Percentiles rank a stretch among this genome's conserved stretches.
These are phyloP conservation scores for Diversispora eburnea DNA, from an alignment of 192 early-diverging fungal species.

Conservation along the genomic window DNA sequence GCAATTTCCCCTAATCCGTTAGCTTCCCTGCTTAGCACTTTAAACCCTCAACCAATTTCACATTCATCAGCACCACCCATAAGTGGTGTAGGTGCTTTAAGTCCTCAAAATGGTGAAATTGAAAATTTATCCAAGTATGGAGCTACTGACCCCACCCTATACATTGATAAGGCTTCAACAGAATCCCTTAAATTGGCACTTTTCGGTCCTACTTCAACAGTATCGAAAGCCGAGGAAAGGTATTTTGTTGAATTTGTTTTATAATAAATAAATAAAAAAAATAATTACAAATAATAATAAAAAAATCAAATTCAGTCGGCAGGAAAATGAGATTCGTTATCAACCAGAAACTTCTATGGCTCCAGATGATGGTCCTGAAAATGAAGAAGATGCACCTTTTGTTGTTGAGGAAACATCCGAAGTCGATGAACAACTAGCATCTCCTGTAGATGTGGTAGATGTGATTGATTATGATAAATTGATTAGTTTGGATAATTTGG, in stretches of 20 bases:
- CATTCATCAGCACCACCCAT: background rate
- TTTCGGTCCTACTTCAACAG: constrained; percentile 33
- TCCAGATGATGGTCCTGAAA: background rate
- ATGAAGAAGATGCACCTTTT: background rate
- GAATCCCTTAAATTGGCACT: constrained; percentile 41
- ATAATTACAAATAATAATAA: background rate
- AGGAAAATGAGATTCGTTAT: constrained; percentile 10
- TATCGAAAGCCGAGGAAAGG: constrained; percentile 1
- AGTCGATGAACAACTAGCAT: background rate
- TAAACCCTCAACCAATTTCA: background rate
- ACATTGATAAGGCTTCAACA: constrained; percentile 28
- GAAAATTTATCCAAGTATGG: background rate
- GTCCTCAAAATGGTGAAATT: background rate
- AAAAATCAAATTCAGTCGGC: background rate
- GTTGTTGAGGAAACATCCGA: background rate
- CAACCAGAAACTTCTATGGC: background rate
- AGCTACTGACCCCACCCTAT: constrained; percentile 20
- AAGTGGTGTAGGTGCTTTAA: background rate
- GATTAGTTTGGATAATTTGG: background rate
- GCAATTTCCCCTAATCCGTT: constrained; percentile 14
- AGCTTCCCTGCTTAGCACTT: background rate
- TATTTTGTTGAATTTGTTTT: background rate
- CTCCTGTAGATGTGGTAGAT: background rate
- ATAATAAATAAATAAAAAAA: background rate
- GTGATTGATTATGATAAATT: constrained; percentile 21